Percentiles rank a stretch among this genome's conserved stretches.
phyloP scores from a whole-genome alignment of 2,329 filamentous ascomycete genomes.

The Fusarium robinianum region DNA sequence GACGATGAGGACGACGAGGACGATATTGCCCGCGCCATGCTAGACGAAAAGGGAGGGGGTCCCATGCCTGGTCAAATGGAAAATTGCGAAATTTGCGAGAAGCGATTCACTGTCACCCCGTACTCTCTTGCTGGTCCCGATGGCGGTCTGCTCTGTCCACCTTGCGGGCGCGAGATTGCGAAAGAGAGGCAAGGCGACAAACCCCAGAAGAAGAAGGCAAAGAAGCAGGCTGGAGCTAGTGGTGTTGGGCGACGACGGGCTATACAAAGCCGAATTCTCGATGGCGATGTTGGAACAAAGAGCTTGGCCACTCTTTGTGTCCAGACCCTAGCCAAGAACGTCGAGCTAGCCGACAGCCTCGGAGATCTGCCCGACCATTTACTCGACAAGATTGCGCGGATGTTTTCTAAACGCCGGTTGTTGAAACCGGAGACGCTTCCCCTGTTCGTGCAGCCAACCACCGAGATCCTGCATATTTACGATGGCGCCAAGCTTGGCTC shows the following conservation, averaged over 20 bases:
- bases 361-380: slow-evolving; percentile 60
- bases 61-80: slow-evolving; percentile 83
- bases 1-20: slow-evolving; percentile 53
- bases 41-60: slow-evolving; percentile 51
- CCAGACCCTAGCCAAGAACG: slow-evolving; percentile 65
- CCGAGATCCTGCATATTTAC: slow-evolving; percentile 59
- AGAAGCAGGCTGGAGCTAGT: slow-evolving; percentile 52
- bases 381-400: slow-evolving; percentile 62
- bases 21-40: slow-evolving; percentile 54
- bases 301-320: slow-evolving; percentile 67
- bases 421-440: slow-evolving; percentile 58
- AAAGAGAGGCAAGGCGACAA: slow-evolving; percentile 63
- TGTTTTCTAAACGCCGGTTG: slow-evolving; percentile 64
- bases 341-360: slow-evolving; percentile 64
- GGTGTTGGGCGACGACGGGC: slow-evolving; percentile 71
- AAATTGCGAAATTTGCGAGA: slow-evolving; percentile 83
- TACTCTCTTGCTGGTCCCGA: slow-evolving; percentile 82
- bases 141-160: slow-evolving; percentile 83
- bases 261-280: slow-evolving; percentile 80
- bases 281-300: slow-evolving; percentile 74
- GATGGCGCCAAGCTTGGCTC: slow-evolving; percentile 67
- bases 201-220: slow-evolving; percentile 49
- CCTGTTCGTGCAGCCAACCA: slow-evolving; percentile 59
- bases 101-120: slow-evolving; percentile 89
- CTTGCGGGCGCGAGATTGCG: slow-evolving; percentile 76